Evolutionary conservation across 352 stramenopile genomes (phyloP).

Genomic region (Pythium periplocum): DNA sequence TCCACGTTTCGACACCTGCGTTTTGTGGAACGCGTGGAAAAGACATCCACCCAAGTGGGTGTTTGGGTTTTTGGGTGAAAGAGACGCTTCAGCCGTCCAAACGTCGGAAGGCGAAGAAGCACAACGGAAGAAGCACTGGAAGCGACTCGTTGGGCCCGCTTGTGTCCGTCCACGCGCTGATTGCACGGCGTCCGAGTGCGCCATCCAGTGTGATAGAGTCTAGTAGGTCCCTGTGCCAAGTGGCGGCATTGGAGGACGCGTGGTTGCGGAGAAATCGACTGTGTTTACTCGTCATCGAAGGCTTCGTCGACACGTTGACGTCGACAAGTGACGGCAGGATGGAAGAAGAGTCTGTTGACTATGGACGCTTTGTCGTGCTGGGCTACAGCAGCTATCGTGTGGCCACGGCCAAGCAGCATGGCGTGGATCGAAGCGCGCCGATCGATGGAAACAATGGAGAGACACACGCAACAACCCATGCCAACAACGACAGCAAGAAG

Average conservation of each 20-base stretch:
- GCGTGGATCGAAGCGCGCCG: not conserved
- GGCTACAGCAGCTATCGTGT: slow-evolving; percentile 84
- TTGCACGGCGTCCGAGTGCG: too few relatives aligned
- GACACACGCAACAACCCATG: not conserved
- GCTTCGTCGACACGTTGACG: too few relatives aligned
- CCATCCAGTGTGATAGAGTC: too few relatives aligned
- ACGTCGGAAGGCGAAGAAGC: not conserved
- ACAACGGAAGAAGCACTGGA: slow-evolving; percentile 4
- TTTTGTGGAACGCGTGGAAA: too few relatives aligned
- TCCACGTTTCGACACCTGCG: slow-evolving; percentile 12
- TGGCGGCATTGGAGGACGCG: too few relatives aligned
- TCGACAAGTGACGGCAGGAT: not conserved
- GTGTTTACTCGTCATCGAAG: too few relatives aligned
- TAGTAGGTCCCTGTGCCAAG: too few relatives aligned
- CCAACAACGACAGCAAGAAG: not conserved
- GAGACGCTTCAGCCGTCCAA: not conserved
- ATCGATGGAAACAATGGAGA: too few relatives aligned
- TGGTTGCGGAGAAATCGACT: too few relatives aligned
- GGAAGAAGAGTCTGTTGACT: slow-evolving; percentile 38
- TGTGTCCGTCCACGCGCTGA: too few relatives aligned
- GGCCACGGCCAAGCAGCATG: slow-evolving; percentile 18
- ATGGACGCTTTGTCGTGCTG: slow-evolving; percentile 77
- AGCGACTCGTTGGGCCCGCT: not conserved
- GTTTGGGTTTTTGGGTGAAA: not conserved
- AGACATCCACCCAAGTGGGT: not conserved